Evolutionary conservation across 2,329 filamentous ascomycete genomes (phyloP).

Genomic region (Fusarium nodosum): DNA sequence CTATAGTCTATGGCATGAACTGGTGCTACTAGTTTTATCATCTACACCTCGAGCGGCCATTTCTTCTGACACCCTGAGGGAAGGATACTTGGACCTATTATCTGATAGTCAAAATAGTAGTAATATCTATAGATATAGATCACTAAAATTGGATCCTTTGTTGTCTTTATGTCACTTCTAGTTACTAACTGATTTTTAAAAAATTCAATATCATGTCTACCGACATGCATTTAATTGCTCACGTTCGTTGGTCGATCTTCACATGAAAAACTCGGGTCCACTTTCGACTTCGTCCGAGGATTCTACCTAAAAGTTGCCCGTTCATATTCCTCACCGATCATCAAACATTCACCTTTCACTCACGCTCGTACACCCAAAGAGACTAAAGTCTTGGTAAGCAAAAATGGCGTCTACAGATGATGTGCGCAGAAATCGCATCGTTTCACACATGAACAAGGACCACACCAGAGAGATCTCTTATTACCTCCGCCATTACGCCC

Average conservation of each 20-base stretch:
- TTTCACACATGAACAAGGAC: slow-evolving; percentile 89
- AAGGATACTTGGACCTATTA: not conserved
- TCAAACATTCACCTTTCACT: slow-evolving; percentile 5
- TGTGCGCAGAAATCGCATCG: slow-evolving; percentile 58
- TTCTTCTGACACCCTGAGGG: not conserved
- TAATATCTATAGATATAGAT: not conserved
- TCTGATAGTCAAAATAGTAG: not conserved
- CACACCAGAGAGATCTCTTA: slow-evolving; percentile 80
- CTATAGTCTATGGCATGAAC: too few species aligned
- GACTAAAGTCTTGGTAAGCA: fast-evolving
- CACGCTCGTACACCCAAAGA: not conserved
- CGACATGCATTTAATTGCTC: not conserved
- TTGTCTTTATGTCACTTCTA: not conserved
- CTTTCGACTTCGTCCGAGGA: slow-evolving; percentile 38
- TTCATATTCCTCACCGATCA: not conserved
- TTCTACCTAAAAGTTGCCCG: not conserved
- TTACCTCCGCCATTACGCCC: slow-evolving; percentile 81
- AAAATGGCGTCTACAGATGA: slow-evolving; percentile 50
- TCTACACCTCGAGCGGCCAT: too few species aligned
- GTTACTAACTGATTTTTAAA: not conserved
- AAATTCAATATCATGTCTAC: not conserved
- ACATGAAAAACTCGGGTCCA: slow-evolving; percentile 35
- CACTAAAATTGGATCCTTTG: not conserved
- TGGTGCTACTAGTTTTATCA: too few species aligned
- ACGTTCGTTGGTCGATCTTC: slow-evolving; percentile 3